Conservation (phyloP, 345 rosid genomes). For the Heritiera fomes region DNA sequence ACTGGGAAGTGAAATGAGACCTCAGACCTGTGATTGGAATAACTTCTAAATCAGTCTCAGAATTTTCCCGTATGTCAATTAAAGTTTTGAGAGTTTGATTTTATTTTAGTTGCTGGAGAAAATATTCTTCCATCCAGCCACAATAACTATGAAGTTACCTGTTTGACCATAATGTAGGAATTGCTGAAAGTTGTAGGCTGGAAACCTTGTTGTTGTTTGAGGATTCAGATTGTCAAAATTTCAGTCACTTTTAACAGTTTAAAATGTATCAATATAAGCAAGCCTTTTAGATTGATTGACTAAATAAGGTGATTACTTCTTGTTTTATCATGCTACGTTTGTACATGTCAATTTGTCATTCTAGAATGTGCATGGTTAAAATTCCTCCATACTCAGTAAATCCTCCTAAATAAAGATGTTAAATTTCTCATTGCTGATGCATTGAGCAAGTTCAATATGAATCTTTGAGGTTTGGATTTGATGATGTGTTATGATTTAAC, state of each 20-base stretch:
- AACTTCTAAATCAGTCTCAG: background rate
- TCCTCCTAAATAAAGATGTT: background rate
- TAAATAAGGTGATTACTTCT: background rate
- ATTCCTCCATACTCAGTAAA: background rate
- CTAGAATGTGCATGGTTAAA: background rate
- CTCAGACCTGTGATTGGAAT: background rate
- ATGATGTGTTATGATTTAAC: background rate
- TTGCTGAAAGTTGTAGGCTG: background rate
- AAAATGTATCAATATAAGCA: background rate
- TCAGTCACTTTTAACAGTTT: background rate
- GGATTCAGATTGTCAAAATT: background rate
- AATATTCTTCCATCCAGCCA: background rate
- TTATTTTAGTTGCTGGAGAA: conserved; percentile 6
- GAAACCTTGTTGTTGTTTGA: background rate
- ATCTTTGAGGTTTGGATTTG: background rate
- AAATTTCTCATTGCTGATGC: background rate
- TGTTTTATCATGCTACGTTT: background rate
- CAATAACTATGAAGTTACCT: background rate
- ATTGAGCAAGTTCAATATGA: background rate
- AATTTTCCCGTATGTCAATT: background rate
- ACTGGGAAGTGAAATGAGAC: background rate
- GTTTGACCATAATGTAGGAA: background rate
- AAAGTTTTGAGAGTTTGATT: background rate
- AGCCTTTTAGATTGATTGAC: background rate
- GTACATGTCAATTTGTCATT: background rate